These are phyloP conservation scores for Massospora cicadina DNA, from an alignment of 371 early-diverging fungal genomes.

Conservation along the genomic window DNA sequence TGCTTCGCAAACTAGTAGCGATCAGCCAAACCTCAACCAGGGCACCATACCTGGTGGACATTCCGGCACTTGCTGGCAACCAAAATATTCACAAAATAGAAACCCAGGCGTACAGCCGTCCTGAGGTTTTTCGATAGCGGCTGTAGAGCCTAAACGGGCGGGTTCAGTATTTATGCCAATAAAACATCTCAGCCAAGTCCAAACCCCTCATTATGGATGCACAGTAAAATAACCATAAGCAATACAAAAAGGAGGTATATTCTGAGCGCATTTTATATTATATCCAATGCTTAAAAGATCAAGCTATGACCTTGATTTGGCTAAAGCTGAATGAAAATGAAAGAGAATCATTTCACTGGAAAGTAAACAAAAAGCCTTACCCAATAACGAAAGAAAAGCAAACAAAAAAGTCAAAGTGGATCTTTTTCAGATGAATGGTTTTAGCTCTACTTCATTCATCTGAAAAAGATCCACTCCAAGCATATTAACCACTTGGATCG, in stretches of 20 bases:
- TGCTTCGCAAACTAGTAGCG: not conserved
- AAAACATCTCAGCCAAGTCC: no score
- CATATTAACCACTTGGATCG: not conserved
- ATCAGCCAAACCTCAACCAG: not conserved
- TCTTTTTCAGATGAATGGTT: not conserved
- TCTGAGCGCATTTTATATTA: no score
- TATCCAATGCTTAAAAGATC: no score
- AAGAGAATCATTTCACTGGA: not conserved
- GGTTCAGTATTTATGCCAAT: no score
- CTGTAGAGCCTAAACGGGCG: not conserved
- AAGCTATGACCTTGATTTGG: no score
- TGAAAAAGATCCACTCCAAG: not conserved
- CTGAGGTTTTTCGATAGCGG: not conserved
- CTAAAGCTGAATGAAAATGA: not conserved
- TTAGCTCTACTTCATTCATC: not conserved
- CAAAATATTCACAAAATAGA: conserved; percentile 5
- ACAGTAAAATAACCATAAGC: no score
- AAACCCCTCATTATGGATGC: no score
- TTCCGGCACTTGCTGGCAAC: not conserved
- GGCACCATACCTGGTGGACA: conserved; percentile 1
- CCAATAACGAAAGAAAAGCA: not conserved
- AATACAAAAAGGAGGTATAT: no score
- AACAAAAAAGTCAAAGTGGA: not conserved
- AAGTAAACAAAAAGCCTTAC: no score
- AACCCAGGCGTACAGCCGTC: conserved; percentile 1